A percentile compares a stretch with the other conserved stretches of the same genome.
phyloP scores from a whole-genome alignment of 2,329 filamentous ascomycete genomes.

The Exophiala sideris region DNA sequence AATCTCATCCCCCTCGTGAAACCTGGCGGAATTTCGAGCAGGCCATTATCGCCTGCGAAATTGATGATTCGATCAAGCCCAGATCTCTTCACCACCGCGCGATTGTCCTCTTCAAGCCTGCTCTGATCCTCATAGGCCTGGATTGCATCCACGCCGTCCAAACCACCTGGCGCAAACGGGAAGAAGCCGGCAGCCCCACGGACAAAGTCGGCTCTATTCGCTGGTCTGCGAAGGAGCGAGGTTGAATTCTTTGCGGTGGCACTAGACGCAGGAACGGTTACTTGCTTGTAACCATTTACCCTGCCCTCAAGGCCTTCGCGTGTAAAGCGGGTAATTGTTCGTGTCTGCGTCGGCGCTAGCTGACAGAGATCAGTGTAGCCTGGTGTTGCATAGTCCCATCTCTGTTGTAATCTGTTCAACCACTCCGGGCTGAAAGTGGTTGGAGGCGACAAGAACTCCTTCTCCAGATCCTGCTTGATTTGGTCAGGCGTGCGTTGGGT shows the following conservation, averaged over 20 bases:
- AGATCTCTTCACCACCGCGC: slow-evolving; percentile 33
- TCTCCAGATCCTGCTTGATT: slow-evolving; percentile 68
- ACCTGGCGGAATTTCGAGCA: slow-evolving; percentile 80
- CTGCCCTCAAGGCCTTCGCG: slow-evolving; percentile 87
- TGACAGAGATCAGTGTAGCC: slow-evolving; percentile 83
- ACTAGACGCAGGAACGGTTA: slow-evolving; percentile 84
- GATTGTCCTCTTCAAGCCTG: slow-evolving; percentile 49
- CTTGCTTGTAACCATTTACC: slow-evolving; percentile 90
- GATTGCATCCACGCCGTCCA: slow-evolving; percentile 81
- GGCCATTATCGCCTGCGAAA: slow-evolving; percentile 69
- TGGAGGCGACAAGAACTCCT: slow-evolving; percentile 75
- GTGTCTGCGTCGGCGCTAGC: slow-evolving; percentile 83
- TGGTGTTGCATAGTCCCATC: slow-evolving; percentile 72
- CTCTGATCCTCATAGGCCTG: slow-evolving; percentile 78
- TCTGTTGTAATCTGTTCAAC: slow-evolving; percentile 83
- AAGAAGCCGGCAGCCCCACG: slow-evolving; percentile 90
- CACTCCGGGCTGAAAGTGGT: slow-evolving; percentile 76
- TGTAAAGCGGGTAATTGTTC: slow-evolving; percentile 90
- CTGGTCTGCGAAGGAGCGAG: slow-evolving; percentile 80
- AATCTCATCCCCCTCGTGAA: slow-evolving; percentile 76
- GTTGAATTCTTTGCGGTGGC: slow-evolving; percentile 95
- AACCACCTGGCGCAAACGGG: slow-evolving; percentile 84
- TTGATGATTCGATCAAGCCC: slow-evolving; percentile 80
- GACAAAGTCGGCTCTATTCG: slow-evolving; percentile 83
- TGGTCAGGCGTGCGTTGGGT: slow-evolving; percentile 23